Base-by-base conservation (phyloP, 2,329 filamentous ascomycete species). In the Gyromitra esculenta region DNA sequence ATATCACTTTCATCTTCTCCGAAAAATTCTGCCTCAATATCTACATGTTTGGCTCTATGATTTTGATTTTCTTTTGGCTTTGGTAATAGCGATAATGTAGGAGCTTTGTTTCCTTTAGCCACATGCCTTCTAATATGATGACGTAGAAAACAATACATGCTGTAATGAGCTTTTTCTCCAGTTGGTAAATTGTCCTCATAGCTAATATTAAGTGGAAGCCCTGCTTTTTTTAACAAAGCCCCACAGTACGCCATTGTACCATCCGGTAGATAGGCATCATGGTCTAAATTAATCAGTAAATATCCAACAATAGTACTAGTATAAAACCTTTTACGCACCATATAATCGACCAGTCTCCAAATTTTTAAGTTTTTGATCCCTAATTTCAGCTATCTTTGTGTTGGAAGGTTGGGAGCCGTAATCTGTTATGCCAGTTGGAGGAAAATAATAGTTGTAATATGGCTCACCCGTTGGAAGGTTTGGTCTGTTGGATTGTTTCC, bases 401-500 rank as follows among this genome's bases (percentile, higher is more conserved):
- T 8, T 2, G 4, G 15, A 52, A 7, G n/a, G 4, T 8, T 25
- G 4, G 15, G n/a, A 35, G n/a, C 41, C 15, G 13, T 63, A 71
- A 37, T 71, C 1, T 25, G 4, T 11, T 5, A 60, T 18, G 18
- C 15, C 13, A 5, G 50, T 13, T 5, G 25, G 15, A 15, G 43
- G 37, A 35, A 71, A 52, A 52, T 52, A 52, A 25, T 63, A 64
- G 15, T 52, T 64, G 62, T 64, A 37, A n/a, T 39, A 54, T 65
- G 68, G 68, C 2, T 67, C 41, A 2, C 70, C 70, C 7, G 70
- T 73, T 21, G 45, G 45, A 45, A 73, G 41, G 37, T 59, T 54
- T 31, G 48, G 60, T 13, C 70, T 11, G 13, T 67, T 57, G 43
- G 31, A 41, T 57, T 73, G 62, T n/a, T 57, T 54, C n/a, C 59